Percentiles rank a stretch among this genome's conserved stretches.
Conservation (phyloP, 495 filamentous ascomycete genomes). For the Apodospora peruviana region DNA sequence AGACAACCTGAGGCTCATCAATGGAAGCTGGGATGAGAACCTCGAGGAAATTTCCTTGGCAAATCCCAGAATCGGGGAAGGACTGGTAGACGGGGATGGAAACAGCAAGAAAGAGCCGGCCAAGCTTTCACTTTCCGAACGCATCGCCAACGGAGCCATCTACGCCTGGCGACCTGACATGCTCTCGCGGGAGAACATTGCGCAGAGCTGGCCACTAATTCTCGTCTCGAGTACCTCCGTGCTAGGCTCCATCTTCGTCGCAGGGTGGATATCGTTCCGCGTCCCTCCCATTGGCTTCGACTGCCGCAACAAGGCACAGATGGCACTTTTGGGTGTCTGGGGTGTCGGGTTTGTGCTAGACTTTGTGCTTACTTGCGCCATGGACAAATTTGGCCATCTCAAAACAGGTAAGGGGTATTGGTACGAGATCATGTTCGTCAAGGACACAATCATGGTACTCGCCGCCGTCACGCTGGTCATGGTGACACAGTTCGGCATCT, state of each 20-base stretch:
- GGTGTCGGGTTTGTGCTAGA: not conserved
- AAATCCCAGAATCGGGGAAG: too few relatives aligned
- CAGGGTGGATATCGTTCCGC: conserved; percentile 8
- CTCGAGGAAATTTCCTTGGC: too few relatives aligned
- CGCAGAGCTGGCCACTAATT: not conserved
- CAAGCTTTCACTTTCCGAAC: not conserved
- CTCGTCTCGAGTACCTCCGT: conserved; percentile 1
- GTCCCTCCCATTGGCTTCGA: conserved; percentile 13
- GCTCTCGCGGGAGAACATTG: not conserved
- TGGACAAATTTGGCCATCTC: not conserved
- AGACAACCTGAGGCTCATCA: conserved; percentile 1
- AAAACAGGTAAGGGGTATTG: not conserved
- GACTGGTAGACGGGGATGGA: not conserved
- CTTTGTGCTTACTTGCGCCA: not conserved
- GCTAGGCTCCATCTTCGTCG: conserved; percentile 7
- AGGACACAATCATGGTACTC: conserved; percentile 2
- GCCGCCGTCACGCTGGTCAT: conserved; percentile 3
- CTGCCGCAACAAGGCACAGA: conserved; percentile 8
- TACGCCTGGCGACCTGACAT: conserved; percentile 9
- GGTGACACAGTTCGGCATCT: conserved; percentile 11
- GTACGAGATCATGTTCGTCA: conserved; percentile 7
- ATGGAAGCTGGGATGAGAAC: not conserved
- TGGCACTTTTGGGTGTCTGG: conserved; percentile 5
- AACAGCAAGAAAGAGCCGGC: not conserved
- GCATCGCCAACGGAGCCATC: conserved; percentile 5